phyloP scores from a whole-genome alignment of 805 yeast species.

The Teunomyces tritomae region DNA sequence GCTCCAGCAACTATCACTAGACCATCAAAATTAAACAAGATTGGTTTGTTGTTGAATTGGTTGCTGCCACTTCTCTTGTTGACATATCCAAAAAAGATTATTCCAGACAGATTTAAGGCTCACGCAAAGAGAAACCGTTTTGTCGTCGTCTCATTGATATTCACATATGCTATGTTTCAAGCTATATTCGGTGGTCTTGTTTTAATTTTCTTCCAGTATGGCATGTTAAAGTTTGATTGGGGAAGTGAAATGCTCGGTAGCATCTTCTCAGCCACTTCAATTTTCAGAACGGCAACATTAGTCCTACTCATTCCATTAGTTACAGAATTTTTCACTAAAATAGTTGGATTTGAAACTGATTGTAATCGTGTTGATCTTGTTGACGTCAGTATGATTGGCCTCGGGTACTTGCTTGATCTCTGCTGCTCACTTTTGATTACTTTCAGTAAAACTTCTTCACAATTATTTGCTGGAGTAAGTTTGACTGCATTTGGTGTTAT shows the following conservation, averaged over 20 bases:
- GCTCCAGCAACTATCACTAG: neutral
- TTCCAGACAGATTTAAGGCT: neutral
- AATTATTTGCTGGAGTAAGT: constrained; percentile 4
- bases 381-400: neutral
- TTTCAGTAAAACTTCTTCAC: neutral
- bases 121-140: neutral
- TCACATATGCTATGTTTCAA: neutral
- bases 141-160: neutral
- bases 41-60: constrained; percentile 10
- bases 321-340: constrained; percentile 4
- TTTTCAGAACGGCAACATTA: constrained; percentile 14
- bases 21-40: neutral
- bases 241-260: constrained; percentile 15
- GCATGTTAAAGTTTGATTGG: constrained; percentile 18
- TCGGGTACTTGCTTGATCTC: constrained; percentile 9
- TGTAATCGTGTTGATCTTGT: neutral
- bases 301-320: constrained; percentile 17
- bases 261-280: constrained; percentile 15
- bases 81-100: constrained; percentile 14
- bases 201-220: constrained; percentile 13
- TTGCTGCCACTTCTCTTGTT: constrained; percentile 17
- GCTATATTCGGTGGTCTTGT: neutral
- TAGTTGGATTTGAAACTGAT: neutral
- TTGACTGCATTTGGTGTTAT: constrained; percentile 34
- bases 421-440: constrained; percentile 11